These are phyloP conservation scores for Astraeus odoratus DNA, from an alignment of 768 basidiomycete genomes.

Conservation along the genomic window DNA sequence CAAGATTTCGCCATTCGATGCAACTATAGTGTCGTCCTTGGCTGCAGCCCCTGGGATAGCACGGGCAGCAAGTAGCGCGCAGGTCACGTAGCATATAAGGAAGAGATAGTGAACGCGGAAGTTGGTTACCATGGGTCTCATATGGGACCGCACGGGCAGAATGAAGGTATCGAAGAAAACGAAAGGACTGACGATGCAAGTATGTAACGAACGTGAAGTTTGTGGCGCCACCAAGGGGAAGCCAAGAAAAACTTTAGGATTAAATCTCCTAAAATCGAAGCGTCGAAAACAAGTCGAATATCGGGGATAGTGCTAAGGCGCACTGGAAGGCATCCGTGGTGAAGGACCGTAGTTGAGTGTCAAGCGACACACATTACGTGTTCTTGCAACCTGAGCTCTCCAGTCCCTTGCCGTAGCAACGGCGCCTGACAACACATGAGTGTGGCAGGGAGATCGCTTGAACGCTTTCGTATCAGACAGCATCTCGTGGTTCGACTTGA, in stretches of 20 bases:
- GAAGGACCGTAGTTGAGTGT: neutral
- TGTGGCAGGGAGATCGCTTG: too few relatives aligned
- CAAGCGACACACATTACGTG: slow-evolving; percentile 3
- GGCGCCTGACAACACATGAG: too few relatives aligned
- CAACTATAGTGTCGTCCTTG: neutral
- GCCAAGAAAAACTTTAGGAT: neutral
- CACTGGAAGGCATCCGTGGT: neutral
- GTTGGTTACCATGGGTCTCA: slow-evolving; percentile 22
- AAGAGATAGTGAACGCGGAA: slow-evolving; percentile 8
- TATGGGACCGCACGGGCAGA: slow-evolving; percentile 9
- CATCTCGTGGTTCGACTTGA: too few relatives aligned
- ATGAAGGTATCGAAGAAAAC: neutral
- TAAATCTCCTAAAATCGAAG: slow-evolving; percentile 1
- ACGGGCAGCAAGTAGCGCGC: slow-evolving; percentile 6
- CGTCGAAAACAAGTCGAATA: neutral
- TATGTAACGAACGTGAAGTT: slow-evolving; percentile 11
- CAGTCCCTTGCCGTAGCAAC: too few relatives aligned
- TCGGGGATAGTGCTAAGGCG: neutral
- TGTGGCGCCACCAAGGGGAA: neutral
- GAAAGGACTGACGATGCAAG: slow-evolving; percentile 8
- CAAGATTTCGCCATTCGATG: slow-evolving; percentile 11
- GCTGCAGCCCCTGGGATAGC: slow-evolving; percentile 8
- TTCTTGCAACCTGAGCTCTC: too few relatives aligned
- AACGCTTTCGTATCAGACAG: too few relatives aligned
- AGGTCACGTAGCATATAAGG: slow-evolving; percentile 13